Conservation (phyloP, 2,329 filamentous ascomycete species). For the Aureobasidium mangrovei region DNA sequence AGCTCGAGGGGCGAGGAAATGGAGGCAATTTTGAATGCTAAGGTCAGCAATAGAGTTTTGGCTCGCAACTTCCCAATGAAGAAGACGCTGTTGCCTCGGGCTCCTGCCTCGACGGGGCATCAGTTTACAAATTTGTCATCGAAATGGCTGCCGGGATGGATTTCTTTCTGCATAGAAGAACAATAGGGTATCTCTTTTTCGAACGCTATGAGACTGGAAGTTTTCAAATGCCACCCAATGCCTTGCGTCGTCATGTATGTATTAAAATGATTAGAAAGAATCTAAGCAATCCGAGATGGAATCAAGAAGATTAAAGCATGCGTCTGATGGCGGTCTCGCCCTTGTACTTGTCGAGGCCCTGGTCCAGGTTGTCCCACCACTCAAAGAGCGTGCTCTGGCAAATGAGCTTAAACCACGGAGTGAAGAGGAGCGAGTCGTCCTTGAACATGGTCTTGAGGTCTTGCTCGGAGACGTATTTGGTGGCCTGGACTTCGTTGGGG, state of each 20-base stretch:
- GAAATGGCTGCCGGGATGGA: too few species aligned
- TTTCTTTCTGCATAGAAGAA: background rate
- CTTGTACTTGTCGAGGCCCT: slow-evolving; percentile 73
- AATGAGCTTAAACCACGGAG: slow-evolving; percentile 98
- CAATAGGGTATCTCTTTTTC: slow-evolving; percentile 9
- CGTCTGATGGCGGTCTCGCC: slow-evolving; percentile 81
- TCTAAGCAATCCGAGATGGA: background rate
- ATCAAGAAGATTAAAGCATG: slow-evolving; percentile 44
- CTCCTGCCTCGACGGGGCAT: too few species aligned
- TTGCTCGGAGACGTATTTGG: slow-evolving; percentile 72
- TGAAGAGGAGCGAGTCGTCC: slow-evolving; percentile 74
- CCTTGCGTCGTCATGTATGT: background rate
- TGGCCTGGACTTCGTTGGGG: slow-evolving; percentile 80
- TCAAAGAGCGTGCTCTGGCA: slow-evolving; percentile 96
- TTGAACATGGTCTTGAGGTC: slow-evolving; percentile 79
- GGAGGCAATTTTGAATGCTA: too few species aligned
- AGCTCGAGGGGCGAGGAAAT: too few species aligned
- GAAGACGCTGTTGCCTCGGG: too few species aligned
- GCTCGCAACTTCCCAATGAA: too few species aligned
- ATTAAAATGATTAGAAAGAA: slow-evolving; percentile 5
- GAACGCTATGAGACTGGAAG: slow-evolving; percentile 3
- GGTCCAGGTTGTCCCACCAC: slow-evolving; percentile 86
- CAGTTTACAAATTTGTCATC: too few species aligned
- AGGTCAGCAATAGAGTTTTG: too few species aligned
- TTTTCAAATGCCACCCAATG: slow-evolving; percentile 1